phyloP scores from a whole-genome alignment of 2,329 filamentous ascomycete genomes.

The Ceratocystis ficicola region DNA sequence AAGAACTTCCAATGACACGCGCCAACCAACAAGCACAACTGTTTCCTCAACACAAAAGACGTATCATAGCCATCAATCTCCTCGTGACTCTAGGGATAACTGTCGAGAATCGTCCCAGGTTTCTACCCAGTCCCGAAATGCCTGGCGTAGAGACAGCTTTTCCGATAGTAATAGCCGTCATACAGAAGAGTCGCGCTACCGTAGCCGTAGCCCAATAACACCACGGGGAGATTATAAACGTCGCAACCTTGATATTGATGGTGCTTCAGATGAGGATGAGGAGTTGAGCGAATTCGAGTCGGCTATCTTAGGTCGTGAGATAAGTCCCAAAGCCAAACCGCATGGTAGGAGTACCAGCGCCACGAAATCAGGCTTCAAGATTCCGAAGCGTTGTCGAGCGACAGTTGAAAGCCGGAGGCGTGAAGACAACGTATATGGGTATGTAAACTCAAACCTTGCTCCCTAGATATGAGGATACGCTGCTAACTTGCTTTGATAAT shows the following conservation, averaged over 20 bases:
- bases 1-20: background rate
- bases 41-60: background rate
- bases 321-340: background rate
- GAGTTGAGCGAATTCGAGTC: background rate
- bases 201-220: constrained; percentile 7
- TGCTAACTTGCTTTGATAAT: too few relatives aligned
- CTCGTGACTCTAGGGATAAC: background rate
- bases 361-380: background rate
- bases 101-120: background rate
- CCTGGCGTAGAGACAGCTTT: constrained; percentile 6
- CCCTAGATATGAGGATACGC: background rate
- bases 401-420: background rate
- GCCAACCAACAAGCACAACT: background rate
- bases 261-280: background rate
- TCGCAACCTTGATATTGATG: background rate
- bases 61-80: background rate
- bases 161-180: constrained; percentile 1
- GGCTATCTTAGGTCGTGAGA: background rate
- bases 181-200: background rate
- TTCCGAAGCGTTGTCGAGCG: background rate
- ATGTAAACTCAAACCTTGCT: background rate
- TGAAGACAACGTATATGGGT: constrained; percentile 6
- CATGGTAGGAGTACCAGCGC: background rate
- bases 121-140: background rate
- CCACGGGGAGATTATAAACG: background rate